A percentile compares a stretch with the other conserved stretches of the same genome.
Evolutionary conservation across 352 stramenopile genomes (phyloP).

Genomic region (Peronospora destructor): DNA sequence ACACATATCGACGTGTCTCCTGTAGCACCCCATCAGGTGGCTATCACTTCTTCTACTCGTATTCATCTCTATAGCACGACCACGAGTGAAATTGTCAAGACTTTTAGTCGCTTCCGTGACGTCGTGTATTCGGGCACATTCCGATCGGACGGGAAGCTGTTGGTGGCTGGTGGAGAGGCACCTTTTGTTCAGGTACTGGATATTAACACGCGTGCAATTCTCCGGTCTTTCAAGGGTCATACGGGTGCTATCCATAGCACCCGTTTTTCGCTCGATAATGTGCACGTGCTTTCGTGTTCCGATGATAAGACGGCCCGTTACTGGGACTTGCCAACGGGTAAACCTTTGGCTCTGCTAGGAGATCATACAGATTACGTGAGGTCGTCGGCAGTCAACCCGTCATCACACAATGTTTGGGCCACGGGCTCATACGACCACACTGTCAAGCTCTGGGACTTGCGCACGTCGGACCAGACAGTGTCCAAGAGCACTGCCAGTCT

Average conservation of each 20-base stretch:
- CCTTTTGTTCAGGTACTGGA: slow-evolving; percentile 83
- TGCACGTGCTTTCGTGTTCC: slow-evolving; percentile 84
- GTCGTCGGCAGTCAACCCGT: slow-evolving; percentile 57
- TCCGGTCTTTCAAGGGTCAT: slow-evolving; percentile 86
- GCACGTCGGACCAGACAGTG: slow-evolving; percentile 56
- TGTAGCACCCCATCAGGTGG: slow-evolving; percentile 69
- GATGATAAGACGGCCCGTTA: slow-evolving; percentile 87
- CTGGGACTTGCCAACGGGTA: slow-evolving; percentile 85
- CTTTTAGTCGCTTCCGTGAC: slow-evolving; percentile 84
- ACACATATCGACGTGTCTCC: slow-evolving; percentile 84
- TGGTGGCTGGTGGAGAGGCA: slow-evolving; percentile 76
- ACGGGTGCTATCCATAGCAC: slow-evolving; percentile 65
- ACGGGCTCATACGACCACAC: slow-evolving; percentile 91
- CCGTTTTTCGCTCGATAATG: slow-evolving; percentile 74
- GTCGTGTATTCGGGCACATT: slow-evolving; percentile 84
- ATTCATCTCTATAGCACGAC: slow-evolving; percentile 82
- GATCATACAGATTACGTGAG: slow-evolving; percentile 89
- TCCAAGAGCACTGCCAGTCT: slow-evolving; percentile 51
- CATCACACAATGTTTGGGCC: slow-evolving; percentile 74
- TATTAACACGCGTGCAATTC: slow-evolving; percentile 70
- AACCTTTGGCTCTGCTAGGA: slow-evolving; percentile 60
- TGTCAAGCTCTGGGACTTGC: slow-evolving; percentile 89
- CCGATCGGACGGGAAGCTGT: slow-evolving; percentile 80
- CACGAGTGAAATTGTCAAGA: slow-evolving; percentile 82
- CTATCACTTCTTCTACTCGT: slow-evolving; percentile 81